Base-by-base conservation (phyloP, 2,329 filamentous ascomycete genomes). In the Orbilia quercus region DNA sequence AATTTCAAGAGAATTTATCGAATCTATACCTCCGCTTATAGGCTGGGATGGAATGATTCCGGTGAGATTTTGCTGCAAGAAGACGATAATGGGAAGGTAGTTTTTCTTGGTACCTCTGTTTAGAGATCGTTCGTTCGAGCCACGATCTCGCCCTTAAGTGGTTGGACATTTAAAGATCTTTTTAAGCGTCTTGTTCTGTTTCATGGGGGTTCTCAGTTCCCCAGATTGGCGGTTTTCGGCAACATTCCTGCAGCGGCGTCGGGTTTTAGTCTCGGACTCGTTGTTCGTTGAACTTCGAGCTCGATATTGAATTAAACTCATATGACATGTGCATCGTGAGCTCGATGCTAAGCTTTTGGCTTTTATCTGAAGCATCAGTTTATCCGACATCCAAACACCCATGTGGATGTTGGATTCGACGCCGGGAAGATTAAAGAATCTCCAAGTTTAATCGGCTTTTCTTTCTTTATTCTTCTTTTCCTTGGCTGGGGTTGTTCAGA, bases 11-110 rank as follows among this genome's bases (percentile, higher is more conserved):
- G 38, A 14, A 6, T 42, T 42, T 42, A 4, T 4, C 5, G 12
- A 42, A 42, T 42, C 16, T 14, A 40, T 16, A 34, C n/a, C 36
- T 40, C 36, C 28, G 28, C 28, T 31, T 40, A 40, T 67, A 53
- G 34, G 53, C 53, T 66, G 25, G 7, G 22, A 16, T 67, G 63
- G 63, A 50, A 67, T 67, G 50, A 67, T 45, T 59, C 63, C 63
- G 63, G 63, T 38, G 53, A 57, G 36, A 48, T 59, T 42, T 55
- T 50, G 53, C 53, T 22, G 16, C 16, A 38, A n/a, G 25, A 38
- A 11, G 28, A 31, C 28, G 28, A 31, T 31, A 5, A 4, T 31
- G 28, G 28, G 28, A 31, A 31, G 28, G 28, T 31, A 5, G 9
- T 31, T 4, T 31, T 31, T 31, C 28, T 31, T 31, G 28, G 28